A percentile compares a stretch with the other conserved stretches of the same genome.
Evolutionary conservation across 2,329 filamentous ascomycete species (phyloP).

Genomic region (Sordariomycetes sp.): DNA sequence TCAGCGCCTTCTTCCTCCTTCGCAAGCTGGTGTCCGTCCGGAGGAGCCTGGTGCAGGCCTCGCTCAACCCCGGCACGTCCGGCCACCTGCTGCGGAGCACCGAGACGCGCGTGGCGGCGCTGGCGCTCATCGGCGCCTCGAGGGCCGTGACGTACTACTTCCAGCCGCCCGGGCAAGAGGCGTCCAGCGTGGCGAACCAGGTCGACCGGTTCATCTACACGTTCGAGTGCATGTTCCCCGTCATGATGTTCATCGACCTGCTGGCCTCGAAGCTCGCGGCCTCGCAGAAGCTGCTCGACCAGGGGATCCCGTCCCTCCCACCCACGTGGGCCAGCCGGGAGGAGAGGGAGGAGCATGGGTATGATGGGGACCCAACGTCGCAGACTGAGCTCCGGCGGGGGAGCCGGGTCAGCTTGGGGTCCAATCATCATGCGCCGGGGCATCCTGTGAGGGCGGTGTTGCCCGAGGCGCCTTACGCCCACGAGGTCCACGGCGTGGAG

Average conservation of each 20-base stretch:
- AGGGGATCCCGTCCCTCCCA: background rate
- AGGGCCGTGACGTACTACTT: conserved; percentile 28
- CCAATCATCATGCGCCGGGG: background rate
- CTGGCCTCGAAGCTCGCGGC: conserved; percentile 21
- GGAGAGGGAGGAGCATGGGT: background rate
- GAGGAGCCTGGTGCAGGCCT: conserved; percentile 16
- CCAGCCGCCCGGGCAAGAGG: conserved; percentile 21
- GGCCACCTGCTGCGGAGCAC: conserved; percentile 26
- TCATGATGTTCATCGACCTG: conserved; percentile 25
- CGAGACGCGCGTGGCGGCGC: conserved; percentile 23
- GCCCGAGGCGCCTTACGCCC: background rate
- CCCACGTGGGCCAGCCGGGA: background rate
- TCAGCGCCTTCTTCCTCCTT: conserved; percentile 27
- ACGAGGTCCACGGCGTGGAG: background rate
- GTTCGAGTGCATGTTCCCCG: conserved; percentile 28
- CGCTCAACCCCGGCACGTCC: conserved; percentile 19
- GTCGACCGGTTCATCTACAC: conserved; percentile 29
- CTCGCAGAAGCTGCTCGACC: background rate
- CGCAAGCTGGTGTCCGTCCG: conserved; percentile 22
- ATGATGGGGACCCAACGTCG: background rate
- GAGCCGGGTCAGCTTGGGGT: background rate
- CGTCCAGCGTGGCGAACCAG: conserved; percentile 22
- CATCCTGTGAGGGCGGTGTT: background rate
- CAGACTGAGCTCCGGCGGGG: background rate
- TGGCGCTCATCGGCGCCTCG: conserved; percentile 24